A percentile compares a stretch with the other conserved stretches of the same genome.
Evolutionary conservation across 306 rosid species (phyloP).

Genomic region (Argentina anserina): DNA sequence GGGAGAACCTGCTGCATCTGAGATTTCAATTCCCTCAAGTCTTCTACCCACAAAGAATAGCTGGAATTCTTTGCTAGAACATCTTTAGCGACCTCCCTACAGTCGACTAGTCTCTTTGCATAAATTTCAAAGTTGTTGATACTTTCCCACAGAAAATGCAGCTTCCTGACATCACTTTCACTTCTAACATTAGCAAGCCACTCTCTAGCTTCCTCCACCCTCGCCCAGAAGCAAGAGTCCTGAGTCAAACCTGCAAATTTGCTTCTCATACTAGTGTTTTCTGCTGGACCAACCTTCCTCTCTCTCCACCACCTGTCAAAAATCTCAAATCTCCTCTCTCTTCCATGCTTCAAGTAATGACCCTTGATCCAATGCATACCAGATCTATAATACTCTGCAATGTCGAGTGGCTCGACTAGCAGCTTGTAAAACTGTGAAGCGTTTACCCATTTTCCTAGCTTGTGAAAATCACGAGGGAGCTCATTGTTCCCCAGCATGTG

Average conservation of each 20-base stretch:
- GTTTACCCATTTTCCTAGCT: constrained; percentile 57
- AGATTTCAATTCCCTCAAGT: constrained; percentile 41
- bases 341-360: constrained; percentile 61
- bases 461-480: constrained; percentile 53
- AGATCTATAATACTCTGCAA: constrained; percentile 67
- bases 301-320: constrained; percentile 78
- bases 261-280: constrained; percentile 34
- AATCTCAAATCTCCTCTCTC: constrained; percentile 59
- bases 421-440: constrained; percentile 57
- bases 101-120: constrained; percentile 43
- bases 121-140: constrained; percentile 52
- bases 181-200: constrained; percentile 50
- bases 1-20: constrained; percentile 28
- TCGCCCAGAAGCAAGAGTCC: constrained; percentile 87
- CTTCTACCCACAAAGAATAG: constrained; percentile 54
- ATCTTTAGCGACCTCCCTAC: constrained; percentile 68
- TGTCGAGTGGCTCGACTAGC: constrained; percentile 79
- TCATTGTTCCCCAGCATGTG: constrained; percentile 53
- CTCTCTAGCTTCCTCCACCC: constrained; percentile 82
- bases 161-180: constrained; percentile 41
- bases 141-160: constrained; percentile 35
- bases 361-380: constrained; percentile 47
- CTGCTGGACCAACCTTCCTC: constrained; percentile 13
- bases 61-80: constrained; percentile 72
- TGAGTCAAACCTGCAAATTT: constrained; percentile 72